Percentiles rank a stretch among this genome's conserved stretches.
phyloP scores from a whole-genome alignment of 2,329 filamentous ascomycete species.

The Hyphodiscus sp. region DNA sequence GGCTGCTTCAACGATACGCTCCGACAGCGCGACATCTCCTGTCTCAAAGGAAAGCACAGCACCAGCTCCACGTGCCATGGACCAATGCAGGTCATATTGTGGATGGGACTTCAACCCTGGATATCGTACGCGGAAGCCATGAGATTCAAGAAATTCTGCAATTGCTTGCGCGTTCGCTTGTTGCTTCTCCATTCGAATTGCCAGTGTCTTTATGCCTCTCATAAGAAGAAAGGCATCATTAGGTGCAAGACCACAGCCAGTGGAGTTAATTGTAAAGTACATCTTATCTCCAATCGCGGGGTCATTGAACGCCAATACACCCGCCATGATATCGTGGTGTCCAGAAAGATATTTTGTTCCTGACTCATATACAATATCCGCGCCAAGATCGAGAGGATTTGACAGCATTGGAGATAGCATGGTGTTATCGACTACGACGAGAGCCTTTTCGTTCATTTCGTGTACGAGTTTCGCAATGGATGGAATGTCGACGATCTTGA shows the following conservation, averaged over 20 bases:
- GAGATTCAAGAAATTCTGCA: conserved; percentile 82
- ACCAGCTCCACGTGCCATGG: conserved; percentile 87
- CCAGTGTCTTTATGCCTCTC: conserved; percentile 91
- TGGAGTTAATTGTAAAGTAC: conserved; percentile 95
- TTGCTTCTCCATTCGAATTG: conserved; percentile 98
- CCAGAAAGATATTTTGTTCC: conserved; percentile 97
- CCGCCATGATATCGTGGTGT: conserved; percentile 98
- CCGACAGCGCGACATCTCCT: conserved; percentile 73
- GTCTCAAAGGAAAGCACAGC: conserved; percentile 96
- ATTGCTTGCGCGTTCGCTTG: conserved; percentile 87
- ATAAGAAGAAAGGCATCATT: conserved; percentile 96
- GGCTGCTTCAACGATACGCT: conserved; percentile 90
- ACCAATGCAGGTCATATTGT: conserved; percentile 94
- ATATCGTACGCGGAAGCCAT: conserved; percentile 92
- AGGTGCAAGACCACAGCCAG: conserved; percentile 86
- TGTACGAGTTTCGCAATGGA: conserved; percentile 73
- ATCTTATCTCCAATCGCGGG: conserved; percentile 75
- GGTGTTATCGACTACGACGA: conserved; percentile 95
- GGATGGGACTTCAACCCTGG: conserved; percentile 91
- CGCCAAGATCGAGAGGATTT: conserved; percentile 89
- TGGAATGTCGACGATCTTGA: conserved; percentile 93
- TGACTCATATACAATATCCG: conserved; percentile 94
- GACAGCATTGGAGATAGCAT: conserved; percentile 95
- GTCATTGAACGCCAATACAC: conserved; percentile 89
- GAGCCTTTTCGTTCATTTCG: conserved; percentile 65